phyloP scores from a whole-genome alignment of 345 rosid genomes.

The Alliaria petiolata region DNA sequence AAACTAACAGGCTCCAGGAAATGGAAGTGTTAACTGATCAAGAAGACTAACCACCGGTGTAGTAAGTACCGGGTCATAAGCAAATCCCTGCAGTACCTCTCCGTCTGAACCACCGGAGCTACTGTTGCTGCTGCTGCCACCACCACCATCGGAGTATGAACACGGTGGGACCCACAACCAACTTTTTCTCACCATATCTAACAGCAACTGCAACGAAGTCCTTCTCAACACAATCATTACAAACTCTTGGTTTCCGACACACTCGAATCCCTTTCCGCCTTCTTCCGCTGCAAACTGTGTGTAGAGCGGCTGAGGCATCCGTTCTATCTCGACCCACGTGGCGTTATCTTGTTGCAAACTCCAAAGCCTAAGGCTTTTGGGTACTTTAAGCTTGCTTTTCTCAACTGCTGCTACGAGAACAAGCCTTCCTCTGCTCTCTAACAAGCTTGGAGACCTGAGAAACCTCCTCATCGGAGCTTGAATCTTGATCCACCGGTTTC shows the following conservation, averaged over 20 bases:
- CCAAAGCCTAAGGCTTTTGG: slow-evolving; percentile 90
- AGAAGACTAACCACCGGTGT: slow-evolving; percentile 76
- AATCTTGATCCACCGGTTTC: slow-evolving; percentile 67
- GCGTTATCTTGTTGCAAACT: slow-evolving; percentile 60
- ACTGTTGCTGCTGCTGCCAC: background rate
- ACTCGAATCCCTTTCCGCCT: slow-evolving; percentile 70
- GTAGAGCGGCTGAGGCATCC: slow-evolving; percentile 90
- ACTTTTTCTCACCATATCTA: slow-evolving; percentile 63
- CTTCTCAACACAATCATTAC: slow-evolving; percentile 54
- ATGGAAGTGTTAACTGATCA: slow-evolving; percentile 62
- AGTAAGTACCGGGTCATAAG: slow-evolving; percentile 74
- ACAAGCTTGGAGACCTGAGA: slow-evolving; percentile 79
- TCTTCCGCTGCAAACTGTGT: slow-evolving; percentile 66
- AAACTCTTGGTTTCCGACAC: slow-evolving; percentile 83
- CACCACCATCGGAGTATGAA: slow-evolving; percentile 32
- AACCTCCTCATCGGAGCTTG: slow-evolving; percentile 97
- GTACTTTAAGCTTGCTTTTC: slow-evolving; percentile 95
- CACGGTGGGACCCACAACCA: slow-evolving; percentile 97
- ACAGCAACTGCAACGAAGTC: slow-evolving; percentile 54
- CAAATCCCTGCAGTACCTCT: slow-evolving; percentile 64
- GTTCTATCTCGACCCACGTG: slow-evolving; percentile 82
- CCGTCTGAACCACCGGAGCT: slow-evolving; percentile 22
- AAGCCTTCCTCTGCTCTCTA: slow-evolving; percentile 67
- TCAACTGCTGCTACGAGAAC: slow-evolving; percentile 85
- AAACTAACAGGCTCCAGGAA: slow-evolving; percentile 41